Evolutionary conservation across 306 rosid genomes (phyloP), one percentile per base, ranked within the genome.

Genomic region (Citrullus colocynthis): DNA sequence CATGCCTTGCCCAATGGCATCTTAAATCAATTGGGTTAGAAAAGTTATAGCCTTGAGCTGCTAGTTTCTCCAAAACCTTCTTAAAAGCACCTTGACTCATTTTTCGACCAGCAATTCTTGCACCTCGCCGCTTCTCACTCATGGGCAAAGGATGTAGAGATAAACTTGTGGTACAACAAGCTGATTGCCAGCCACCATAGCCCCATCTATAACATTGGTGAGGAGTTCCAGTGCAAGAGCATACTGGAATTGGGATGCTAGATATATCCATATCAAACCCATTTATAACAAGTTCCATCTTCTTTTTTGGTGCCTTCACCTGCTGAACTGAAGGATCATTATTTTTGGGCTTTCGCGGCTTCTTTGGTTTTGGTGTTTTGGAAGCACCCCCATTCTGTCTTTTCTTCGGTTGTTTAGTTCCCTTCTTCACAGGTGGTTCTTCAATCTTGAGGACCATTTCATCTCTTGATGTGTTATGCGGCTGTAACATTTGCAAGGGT

Each of bases 51-150:
- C 97, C 97, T 84, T 95, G 93, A 6, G 93, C 88, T 21, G 97
- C 97, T 70, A 95, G 96, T 87, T 92, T 95, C 91, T 95, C 99
- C 83, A 95, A 83, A 7, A 95, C 99, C 87, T 95, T 95, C 93
- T 92, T 95, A 77, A 95, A 95, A 57, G 99, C 99, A 80, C 99
- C 99, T 81, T 89, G 92, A 83, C 97, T 95, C 99, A 95, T 95
- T 87, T 95, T 95, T 45, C 99, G 88, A 34, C 99, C 99, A 59
- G 99, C 99, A 81, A 95, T 95, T 85, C 99, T 89, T 6, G 97
- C 97, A 49, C 99, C 99, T 2, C 99, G 97, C 37, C 97, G 86
- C 87, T 95, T 95, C 13, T 97, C 90, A 81, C 97, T 95, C 97
- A 92, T 92, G 41, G 97, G 99, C 88, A 95, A 85, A 76, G 99